phyloP scores from a whole-genome alignment of 2,329 filamentous ascomycete genomes.

The Clarireedia hainanense region DNA sequence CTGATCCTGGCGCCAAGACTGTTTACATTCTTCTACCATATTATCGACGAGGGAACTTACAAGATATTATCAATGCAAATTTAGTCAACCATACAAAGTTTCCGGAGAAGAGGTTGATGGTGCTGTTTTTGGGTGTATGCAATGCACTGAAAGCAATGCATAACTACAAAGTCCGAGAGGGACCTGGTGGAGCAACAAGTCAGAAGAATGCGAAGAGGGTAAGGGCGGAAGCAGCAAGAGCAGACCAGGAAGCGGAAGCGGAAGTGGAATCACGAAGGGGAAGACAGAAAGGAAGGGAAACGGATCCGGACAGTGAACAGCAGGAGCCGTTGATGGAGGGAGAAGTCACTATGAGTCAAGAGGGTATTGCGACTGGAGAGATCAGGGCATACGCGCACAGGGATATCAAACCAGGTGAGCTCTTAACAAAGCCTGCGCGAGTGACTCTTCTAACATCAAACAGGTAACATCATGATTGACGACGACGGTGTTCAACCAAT shows the following conservation, averaged over 20 bases:
- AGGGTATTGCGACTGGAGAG: conserved; percentile 60
- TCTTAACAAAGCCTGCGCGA: not conserved
- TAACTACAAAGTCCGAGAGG: conserved; percentile 65
- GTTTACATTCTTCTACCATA: conserved; percentile 96
- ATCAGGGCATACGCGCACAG: conserved; percentile 82
- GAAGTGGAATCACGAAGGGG: conserved; percentile 30
- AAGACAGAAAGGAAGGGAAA: conserved; percentile 35
- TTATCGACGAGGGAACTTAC: conserved; percentile 88
- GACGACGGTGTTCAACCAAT: conserved; percentile 84
- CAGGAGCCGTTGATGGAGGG: conserved; percentile 77
- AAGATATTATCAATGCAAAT: conserved; percentile 98
- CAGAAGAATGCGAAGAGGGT: conserved; percentile 40
- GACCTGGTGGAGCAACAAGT: conserved; percentile 41
- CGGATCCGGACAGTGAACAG: conserved; percentile 63
- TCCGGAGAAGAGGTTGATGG: conserved; percentile 80
- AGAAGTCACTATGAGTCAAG: conserved; percentile 60
- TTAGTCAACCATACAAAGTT: conserved; percentile 90
- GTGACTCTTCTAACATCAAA: conserved; percentile 8
- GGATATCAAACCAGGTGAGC: conserved; percentile 89
- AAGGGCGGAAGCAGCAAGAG: conserved; percentile 29
- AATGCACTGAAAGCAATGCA: conserved; percentile 86
- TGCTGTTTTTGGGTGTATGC: conserved; percentile 86
- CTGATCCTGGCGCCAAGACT: conserved; percentile 68
- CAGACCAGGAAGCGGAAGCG: conserved; percentile 35
- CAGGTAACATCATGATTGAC: conserved; percentile 95